These are phyloP conservation scores for Plectosphaerella sp. DNA, from an alignment of 2,329 filamentous ascomycete species.

Conservation along the genomic window DNA sequence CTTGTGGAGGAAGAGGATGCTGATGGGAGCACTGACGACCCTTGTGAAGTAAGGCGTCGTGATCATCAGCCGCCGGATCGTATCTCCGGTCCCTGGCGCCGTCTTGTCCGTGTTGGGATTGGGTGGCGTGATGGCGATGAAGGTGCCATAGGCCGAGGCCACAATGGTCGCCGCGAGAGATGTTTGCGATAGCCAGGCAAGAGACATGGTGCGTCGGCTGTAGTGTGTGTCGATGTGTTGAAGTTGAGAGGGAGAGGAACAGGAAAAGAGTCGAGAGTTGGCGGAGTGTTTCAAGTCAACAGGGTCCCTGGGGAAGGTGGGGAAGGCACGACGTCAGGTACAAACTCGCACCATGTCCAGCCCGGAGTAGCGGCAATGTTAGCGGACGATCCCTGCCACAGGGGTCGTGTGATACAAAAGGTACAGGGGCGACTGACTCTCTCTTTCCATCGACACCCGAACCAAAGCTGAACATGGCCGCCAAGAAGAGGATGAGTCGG, in stretches of 20 bases:
- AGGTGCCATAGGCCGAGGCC: constrained; percentile 22
- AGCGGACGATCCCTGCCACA: too few species aligned
- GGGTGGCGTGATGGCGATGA: constrained; percentile 23
- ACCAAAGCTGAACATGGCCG: too few species aligned
- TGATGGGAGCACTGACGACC: constrained; percentile 16
- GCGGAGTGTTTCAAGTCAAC: not conserved
- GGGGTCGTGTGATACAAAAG: too few species aligned
- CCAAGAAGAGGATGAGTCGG: too few species aligned
- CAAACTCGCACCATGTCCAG: too few species aligned
- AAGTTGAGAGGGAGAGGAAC: not conserved
- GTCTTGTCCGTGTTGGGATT: constrained; percentile 18
- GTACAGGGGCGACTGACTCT: too few species aligned
- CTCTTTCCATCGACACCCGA: too few species aligned
- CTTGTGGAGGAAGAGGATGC: constrained; percentile 16
- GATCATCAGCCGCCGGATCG: constrained; percentile 17
- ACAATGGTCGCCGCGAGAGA: constrained; percentile 15
- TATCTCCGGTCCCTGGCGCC: constrained; percentile 4
- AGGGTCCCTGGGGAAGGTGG: too few species aligned
- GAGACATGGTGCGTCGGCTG: not conserved
- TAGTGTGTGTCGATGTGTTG: not conserved
- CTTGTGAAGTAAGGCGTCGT: constrained; percentile 18
- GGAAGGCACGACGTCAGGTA: too few species aligned
- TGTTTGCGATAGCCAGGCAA: not conserved
- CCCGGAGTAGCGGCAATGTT: too few species aligned
- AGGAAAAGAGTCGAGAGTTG: not conserved